phyloP scores from a whole-genome alignment of 2,329 filamentous ascomycete genomes.

The Pseudogymnoascus sp. region DNA sequence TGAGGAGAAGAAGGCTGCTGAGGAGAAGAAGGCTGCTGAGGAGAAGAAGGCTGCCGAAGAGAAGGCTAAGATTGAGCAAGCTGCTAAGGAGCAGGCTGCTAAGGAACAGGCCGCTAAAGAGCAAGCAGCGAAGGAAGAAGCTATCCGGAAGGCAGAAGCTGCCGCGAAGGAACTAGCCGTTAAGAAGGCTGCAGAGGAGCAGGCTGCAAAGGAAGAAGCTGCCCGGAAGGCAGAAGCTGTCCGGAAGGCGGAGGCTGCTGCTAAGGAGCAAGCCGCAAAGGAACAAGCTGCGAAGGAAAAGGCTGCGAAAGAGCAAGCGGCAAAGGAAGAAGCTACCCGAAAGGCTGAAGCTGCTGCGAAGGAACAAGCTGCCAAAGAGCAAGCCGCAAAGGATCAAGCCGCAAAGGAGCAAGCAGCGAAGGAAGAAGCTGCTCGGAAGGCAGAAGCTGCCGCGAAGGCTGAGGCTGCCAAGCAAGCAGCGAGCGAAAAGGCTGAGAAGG shows the following conservation, averaged over 20 bases:
- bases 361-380: not conserved
- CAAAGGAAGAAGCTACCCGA: not conserved
- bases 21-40: not conserved
- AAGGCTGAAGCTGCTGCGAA: not conserved
- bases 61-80: not conserved
- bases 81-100: not conserved
- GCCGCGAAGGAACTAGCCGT: not conserved
- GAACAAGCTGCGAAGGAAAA: not conserved
- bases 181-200: not conserved
- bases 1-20: not conserved
- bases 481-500: not conserved
- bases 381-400: not conserved
- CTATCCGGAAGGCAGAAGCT: too few relatives aligned
- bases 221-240: not conserved
- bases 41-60: too few relatives aligned
- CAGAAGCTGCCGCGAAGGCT: not conserved
- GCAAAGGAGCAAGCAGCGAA: not conserved
- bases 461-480: not conserved
- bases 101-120: not conserved
- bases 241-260: not conserved
- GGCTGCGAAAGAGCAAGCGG: not conserved
- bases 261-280: not conserved
- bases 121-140: not conserved
- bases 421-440: not conserved
- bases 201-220: not conserved